phyloP scores from a whole-genome alignment of 2,329 filamentous ascomycete genomes.

The Furcasterigmium furcatum region DNA sequence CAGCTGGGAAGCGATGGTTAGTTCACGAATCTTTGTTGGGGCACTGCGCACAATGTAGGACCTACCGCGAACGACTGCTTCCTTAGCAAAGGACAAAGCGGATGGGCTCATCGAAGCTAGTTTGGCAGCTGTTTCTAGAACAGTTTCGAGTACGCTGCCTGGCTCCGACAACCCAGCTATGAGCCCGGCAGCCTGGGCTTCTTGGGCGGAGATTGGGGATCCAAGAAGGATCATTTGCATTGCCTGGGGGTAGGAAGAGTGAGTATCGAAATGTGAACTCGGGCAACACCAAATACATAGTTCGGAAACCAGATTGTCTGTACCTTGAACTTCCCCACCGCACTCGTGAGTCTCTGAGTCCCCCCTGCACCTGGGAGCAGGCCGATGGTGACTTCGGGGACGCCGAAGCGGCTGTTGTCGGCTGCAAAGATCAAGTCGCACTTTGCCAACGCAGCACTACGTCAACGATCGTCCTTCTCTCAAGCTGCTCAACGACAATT shows the following conservation, averaged over 20 bases:
- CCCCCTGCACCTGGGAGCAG: slow-evolving; percentile 33
- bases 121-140: slow-evolving; percentile 17
- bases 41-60: too few species aligned
- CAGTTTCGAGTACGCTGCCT: slow-evolving; percentile 19
- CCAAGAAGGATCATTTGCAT: slow-evolving; percentile 23
- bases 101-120: slow-evolving; percentile 19
- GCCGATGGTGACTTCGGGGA: slow-evolving; percentile 32
- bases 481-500: too few species aligned
- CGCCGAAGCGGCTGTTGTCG: slow-evolving; percentile 25
- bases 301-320: too few species aligned
- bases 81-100: slow-evolving; percentile 22
- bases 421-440: slow-evolving; percentile 33
- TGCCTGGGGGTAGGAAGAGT: slow-evolving; percentile 12
- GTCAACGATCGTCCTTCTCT: too few species aligned
- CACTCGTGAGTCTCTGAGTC: slow-evolving; percentile 31
- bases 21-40: too few species aligned
- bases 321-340: slow-evolving; percentile 34
- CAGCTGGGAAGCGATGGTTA: slow-evolving; percentile 11
- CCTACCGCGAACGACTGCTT: slow-evolving; percentile 23
- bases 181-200: slow-evolving; percentile 20
- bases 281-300: too few species aligned
- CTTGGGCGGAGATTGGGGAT: slow-evolving; percentile 19
- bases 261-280: neutral
- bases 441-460: slow-evolving; percentile 11
- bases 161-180: slow-evolving; percentile 21